A percentile compares a stretch with the other conserved stretches of the same genome.
phyloP scores from a whole-genome alignment of 2,329 filamentous ascomycete species.

The Purpureocillium lavendulum region DNA sequence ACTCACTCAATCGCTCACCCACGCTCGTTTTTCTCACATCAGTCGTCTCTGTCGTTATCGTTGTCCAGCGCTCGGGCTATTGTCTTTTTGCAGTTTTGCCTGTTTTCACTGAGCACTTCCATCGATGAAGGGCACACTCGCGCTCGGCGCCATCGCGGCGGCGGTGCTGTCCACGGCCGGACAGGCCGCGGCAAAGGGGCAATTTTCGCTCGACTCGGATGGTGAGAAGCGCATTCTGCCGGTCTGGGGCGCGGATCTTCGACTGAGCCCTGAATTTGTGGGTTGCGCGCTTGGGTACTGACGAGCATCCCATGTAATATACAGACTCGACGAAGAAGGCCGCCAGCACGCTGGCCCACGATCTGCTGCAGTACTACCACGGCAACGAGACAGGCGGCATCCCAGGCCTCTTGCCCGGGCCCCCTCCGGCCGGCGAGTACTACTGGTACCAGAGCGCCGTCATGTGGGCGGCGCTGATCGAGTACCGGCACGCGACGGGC shows the following conservation, averaged over 20 bases:
- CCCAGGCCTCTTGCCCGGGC: slow-evolving; percentile 29
- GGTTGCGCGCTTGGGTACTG: no score
- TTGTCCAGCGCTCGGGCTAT: no score
- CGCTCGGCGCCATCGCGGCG: background rate
- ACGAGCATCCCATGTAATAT: no score
- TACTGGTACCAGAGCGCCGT: slow-evolving; percentile 57
- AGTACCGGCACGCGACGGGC: slow-evolving; percentile 55
- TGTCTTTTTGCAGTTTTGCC: no score
- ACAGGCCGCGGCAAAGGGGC: background rate
- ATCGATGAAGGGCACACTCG: no score
- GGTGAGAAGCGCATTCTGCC: no score
- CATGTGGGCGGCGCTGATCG: slow-evolving; percentile 51
- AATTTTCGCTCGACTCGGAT: background rate
- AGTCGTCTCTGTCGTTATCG: no score
- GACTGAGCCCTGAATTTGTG: no score
- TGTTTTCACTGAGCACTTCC: no score
- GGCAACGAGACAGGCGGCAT: slow-evolving; percentile 26
- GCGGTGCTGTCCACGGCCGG: background rate
- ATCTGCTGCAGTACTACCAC: slow-evolving; percentile 27
- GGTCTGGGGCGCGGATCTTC: no score
- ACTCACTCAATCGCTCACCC: no score
- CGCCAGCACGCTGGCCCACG: slow-evolving; percentile 22
- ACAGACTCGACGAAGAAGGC: slow-evolving; percentile 20
- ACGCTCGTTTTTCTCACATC: no score
- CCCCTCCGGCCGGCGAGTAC: slow-evolving; percentile 29